phyloP scores from a whole-genome alignment of 2,329 filamentous ascomycete genomes.

The Clonostachys rhizophaga region DNA sequence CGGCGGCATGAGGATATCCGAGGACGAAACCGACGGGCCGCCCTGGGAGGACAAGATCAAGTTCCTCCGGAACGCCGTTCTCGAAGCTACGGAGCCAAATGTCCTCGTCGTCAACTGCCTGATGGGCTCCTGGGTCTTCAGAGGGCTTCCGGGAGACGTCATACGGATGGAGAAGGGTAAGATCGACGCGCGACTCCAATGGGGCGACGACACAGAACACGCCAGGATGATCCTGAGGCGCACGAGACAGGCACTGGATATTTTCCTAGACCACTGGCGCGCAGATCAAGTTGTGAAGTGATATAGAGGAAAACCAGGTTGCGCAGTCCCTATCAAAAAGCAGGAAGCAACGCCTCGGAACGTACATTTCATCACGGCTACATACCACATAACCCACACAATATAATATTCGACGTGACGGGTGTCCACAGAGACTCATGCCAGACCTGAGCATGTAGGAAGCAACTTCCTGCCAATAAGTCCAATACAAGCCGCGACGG shows the following conservation, averaged over 20 bases:
- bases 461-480: too few relatives aligned
- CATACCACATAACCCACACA: too few relatives aligned
- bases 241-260: constrained; percentile 7
- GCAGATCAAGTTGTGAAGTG: too few relatives aligned
- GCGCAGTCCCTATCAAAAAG: too few relatives aligned
- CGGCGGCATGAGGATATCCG: constrained; percentile 24
- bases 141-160: constrained; percentile 18
- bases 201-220: constrained; percentile 16
- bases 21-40: constrained; percentile 12
- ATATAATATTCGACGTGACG: too few relatives aligned
- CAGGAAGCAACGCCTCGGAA: too few relatives aligned
- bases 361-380: too few relatives aligned
- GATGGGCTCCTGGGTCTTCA: constrained; percentile 16
- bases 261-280: constrained; percentile 6
- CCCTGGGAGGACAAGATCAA: constrained; percentile 35
- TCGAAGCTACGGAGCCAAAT: constrained; percentile 18
- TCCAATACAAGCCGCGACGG: too few relatives aligned
- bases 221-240: constrained; percentile 15
- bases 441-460: too few relatives aligned
- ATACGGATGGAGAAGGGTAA: constrained; percentile 13
- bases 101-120: constrained; percentile 22
- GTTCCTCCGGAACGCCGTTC: constrained; percentile 26
- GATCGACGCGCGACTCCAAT: constrained; percentile 19
- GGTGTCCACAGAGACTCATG: too few relatives aligned
- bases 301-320: too few relatives aligned